Base-by-base conservation (phyloP, 305 asterid genomes). In the Plantago coronopus region DNA sequence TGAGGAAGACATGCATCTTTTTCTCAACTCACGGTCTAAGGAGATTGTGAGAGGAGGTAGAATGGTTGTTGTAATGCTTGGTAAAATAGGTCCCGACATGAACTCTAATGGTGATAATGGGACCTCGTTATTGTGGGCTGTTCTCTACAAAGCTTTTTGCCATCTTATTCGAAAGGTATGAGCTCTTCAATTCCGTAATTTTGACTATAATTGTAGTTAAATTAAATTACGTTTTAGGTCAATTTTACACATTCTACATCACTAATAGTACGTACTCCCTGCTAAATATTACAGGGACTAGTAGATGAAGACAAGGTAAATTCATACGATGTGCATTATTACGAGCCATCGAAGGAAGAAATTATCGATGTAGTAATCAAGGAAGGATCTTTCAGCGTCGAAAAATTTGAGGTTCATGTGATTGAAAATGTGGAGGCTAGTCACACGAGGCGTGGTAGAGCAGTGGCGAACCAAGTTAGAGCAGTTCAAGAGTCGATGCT, bases 401-500 rank as follows among this genome's bases (percentile, higher is more conserved):
- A 82, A 17, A 49, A 49, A 65, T 15, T 76, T 15, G 79, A 82
- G 49, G 60, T 58, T 71, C 68, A 71, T 54, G 80, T 63, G 57
- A 72, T 60, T 17, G 87, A 78, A 37, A 67, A 70, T 21, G 61
- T 40, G 9, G 50, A 11, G 1, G 69, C 42, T 19, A 57, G 54
- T 25, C 21, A 22, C 46, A 46, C 69, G 13, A 78, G 81, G 62
- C 72, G 70, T 21, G 88, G 88, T 37, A 61, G 34, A 29, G 72
- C 57, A 23, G 81, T 80, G 11, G 87, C 89, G 6, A 78, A 67
- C 79, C 47, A 82, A 12, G 81, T 85, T 16, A 71, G 94, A 54
- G 81, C 89, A 11, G 65, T 82, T 20, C 94, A 82, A 75, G 87
- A 86, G 69, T 76, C 95, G 4, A 70, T 79, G 84, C 47, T 83